Evolutionary conservation across 2,329 filamentous ascomycete species (phyloP), one percentile per base, ranked within the genome.

Genomic region (Rutstroemia sp.): DNA sequence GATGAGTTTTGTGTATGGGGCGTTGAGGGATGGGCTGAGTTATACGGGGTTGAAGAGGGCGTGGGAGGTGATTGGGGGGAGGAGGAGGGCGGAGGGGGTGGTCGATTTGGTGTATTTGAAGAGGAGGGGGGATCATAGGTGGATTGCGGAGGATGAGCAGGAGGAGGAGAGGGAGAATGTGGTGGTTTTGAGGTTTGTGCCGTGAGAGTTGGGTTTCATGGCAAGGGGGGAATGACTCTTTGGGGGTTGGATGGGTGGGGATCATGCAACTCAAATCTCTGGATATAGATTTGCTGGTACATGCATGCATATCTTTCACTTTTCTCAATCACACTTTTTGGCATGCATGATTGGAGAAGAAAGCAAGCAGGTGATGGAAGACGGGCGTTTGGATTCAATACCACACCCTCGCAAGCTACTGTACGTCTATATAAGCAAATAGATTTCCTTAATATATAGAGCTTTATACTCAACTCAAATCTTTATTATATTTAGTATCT

Each of bases 41-140:
- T 70, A 72, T 61, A 78, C 76, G 0, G 78, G 78, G 3, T 72
- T 72, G 54, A 80, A 80, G 69, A 74, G 75, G 45, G 72, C 74
- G 37, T 80, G 77, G 77, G 76, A 80, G 46, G 65, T 82, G 6
- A 71, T 80, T 52, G 78, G 81, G 56, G 75, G 77, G 0, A 71
- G 68, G 2, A 64, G 76, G 19, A 74, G 75, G 44, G 70, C 73
- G 0, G 76, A 80, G 60, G 77, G 77, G 9, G 76, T 73, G 1
- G 75, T 83, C 5, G 73, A 73, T 50, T 80, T 83, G 65, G 72
- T 79, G 2, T 83, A 81, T 60, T 73, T 78, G 7, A 74, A 78
- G 51, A 76, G 76, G 61, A 73, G 73, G 48, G 73, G 76, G 19
- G 80, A 83, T 64, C 72, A 72, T 63, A 72, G 80, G 58, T 83